Evolutionary conservation across 768 basidiomycete genomes (phyloP).

Genomic region (Rhizopogon vulgaris): DNA sequence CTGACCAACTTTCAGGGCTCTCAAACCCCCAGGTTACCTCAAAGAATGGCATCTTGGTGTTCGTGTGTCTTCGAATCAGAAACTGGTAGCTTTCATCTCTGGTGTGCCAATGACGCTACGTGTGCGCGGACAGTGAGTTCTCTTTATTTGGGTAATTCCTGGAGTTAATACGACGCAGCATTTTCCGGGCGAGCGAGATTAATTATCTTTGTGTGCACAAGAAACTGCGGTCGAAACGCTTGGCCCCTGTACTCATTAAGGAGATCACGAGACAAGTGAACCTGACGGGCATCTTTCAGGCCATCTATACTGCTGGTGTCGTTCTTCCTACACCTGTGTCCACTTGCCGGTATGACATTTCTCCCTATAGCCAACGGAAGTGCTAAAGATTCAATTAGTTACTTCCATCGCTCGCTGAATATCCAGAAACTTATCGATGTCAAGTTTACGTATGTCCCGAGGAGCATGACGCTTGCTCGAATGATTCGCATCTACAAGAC

Average conservation of each 20-base stretch:
- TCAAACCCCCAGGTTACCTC: conserved; percentile 88
- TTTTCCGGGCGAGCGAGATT: conserved; percentile 78
- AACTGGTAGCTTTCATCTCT: conserved; percentile 94
- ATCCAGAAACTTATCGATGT: conserved; percentile 88
- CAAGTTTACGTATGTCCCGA: conserved; percentile 82
- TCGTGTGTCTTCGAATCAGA: conserved; percentile 83
- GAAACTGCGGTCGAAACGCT: conserved; percentile 89
- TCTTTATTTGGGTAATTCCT: not conserved
- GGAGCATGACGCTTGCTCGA: conserved; percentile 85
- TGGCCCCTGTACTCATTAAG: conserved; percentile 95
- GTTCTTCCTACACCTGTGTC: conserved; percentile 92
- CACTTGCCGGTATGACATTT: conserved; percentile 57
- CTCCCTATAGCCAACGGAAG: not conserved
- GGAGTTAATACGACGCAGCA: conserved; percentile 33
- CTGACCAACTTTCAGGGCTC: conserved; percentile 54
- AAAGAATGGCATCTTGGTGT: conserved; percentile 97
- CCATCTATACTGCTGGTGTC: conserved; percentile 93
- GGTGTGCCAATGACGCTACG: conserved; percentile 84
- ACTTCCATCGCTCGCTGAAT: conserved; percentile 89
- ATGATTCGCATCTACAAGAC: conserved; percentile 77
- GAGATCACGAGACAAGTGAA: conserved; percentile 93
- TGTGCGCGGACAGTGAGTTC: conserved; percentile 74
- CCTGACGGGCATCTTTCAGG: conserved; percentile 88
- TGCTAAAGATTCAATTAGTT: conserved; percentile 39
- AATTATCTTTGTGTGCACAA: conserved; percentile 98